phyloP scores from a whole-genome alignment of 345 rosid species.

The Populus pruinosa region DNA sequence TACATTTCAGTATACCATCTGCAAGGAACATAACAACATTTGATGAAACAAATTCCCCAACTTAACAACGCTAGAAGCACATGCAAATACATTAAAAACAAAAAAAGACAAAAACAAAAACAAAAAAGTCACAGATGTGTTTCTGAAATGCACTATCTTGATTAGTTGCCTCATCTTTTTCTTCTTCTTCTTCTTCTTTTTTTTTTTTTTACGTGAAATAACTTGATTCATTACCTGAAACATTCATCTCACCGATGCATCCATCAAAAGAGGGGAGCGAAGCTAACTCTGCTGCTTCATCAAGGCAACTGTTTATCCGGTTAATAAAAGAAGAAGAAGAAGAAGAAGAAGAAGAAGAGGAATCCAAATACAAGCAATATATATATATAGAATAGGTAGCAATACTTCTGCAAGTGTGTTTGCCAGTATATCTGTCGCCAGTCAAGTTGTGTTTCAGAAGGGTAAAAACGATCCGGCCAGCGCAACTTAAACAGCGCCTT shows the following conservation, averaged over 20 bases:
- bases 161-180: no score
- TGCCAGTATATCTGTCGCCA: constrained; percentile 87
- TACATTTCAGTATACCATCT: constrained; percentile 48
- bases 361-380: neutral
- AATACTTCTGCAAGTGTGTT: constrained; percentile 72
- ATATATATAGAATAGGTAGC: constrained; percentile 8
- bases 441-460: constrained; percentile 30
- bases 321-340: constrained; percentile 7
- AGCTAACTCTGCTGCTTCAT: constrained; percentile 75
- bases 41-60: neutral
- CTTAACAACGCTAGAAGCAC: neutral
- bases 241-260: constrained; percentile 41
- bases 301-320: constrained; percentile 67
- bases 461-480: constrained; percentile 49
- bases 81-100: neutral
- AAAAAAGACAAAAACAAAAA: neutral
- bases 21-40: constrained; percentile 16
- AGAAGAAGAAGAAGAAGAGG: neutral
- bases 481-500: constrained; percentile 54
- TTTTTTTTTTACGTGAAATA: neutral
- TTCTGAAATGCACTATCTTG: no score
- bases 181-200: no score
- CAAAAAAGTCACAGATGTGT: neutral
- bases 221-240: constrained; percentile 46
- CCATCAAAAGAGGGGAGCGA: constrained; percentile 63